These are phyloP conservation scores for Penicillium sp. DNA, from an alignment of 2,329 filamentous ascomycete species.

Conservation along the genomic window DNA sequence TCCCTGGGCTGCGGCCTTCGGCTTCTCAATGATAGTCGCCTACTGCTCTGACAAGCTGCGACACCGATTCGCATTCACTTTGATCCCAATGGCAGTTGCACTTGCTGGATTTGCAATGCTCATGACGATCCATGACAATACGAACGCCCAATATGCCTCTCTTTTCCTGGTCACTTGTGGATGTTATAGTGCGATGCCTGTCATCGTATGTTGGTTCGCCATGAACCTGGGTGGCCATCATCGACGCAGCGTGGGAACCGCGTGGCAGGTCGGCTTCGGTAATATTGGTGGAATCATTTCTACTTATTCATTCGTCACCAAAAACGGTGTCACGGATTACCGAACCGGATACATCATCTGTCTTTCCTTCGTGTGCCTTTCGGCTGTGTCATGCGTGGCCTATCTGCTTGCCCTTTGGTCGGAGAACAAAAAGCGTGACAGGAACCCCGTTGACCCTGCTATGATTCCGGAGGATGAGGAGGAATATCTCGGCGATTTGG, in stretches of 20 bases:
- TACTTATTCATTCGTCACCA: constrained; percentile 63
- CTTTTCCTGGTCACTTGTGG: constrained; percentile 80
- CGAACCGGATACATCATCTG: constrained; percentile 72
- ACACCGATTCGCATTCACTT: constrained; percentile 71
- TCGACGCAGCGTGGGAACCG: constrained; percentile 65
- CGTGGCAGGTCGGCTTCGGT: constrained; percentile 74
- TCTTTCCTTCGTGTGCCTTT: constrained; percentile 68
- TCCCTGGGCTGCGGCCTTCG: constrained; percentile 70
- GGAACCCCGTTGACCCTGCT: constrained; percentile 24
- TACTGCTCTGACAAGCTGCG: constrained; percentile 64
- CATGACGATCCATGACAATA: constrained; percentile 61
- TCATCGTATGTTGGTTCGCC: constrained; percentile 78
- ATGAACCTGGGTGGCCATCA: constrained; percentile 75
- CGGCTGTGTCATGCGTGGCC: constrained; percentile 49
- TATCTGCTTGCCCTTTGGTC: constrained; percentile 39
- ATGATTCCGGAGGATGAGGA: constrained; percentile 33
- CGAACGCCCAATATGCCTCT: constrained; percentile 66
- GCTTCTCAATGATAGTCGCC: constrained; percentile 71
- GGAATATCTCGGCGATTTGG: constrained; percentile 41
- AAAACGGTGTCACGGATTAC: constrained; percentile 63
- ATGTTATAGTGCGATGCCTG: constrained; percentile 82
- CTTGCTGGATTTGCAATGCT: constrained; percentile 75
- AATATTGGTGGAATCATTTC: constrained; percentile 76
- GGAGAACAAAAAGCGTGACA: constrained; percentile 43
- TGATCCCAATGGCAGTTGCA: constrained; percentile 64